phyloP scores from a whole-genome alignment of 2,329 filamentous ascomycete species.

The Venturia carpophila region DNA sequence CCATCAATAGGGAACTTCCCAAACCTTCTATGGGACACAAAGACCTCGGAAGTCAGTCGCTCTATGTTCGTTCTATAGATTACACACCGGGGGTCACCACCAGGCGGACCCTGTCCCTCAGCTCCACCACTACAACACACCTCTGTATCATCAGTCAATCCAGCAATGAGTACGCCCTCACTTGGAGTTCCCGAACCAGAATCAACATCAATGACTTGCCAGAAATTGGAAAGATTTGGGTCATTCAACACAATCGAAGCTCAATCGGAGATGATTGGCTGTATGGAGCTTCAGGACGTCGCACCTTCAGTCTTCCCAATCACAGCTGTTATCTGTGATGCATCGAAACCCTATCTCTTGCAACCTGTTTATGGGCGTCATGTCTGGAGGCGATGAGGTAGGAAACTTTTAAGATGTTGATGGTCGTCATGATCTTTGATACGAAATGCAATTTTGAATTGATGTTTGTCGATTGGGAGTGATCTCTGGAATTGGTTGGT shows the following conservation, averaged over 20 bases:
- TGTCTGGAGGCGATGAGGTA: not conserved
- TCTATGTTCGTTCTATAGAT: not conserved
- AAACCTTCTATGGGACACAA: no score
- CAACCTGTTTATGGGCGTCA: not conserved
- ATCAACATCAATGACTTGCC: no score
- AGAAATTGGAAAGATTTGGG: no score
- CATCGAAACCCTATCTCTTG: not conserved
- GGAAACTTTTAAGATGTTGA: conserved; percentile 3
- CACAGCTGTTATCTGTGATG: not conserved
- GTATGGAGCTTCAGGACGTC: not conserved
- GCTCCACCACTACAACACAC: conserved; percentile 1
- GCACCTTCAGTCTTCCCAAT: conserved; percentile 7
- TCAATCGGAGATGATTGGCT: no score
- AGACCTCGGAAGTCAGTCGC: no score
- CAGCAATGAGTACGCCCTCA: conserved; percentile 2
- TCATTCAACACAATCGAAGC: no score
- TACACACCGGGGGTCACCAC: not conserved
- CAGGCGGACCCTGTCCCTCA: conserved; percentile 10
- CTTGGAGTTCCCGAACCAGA: not conserved
- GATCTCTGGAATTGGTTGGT: not conserved
- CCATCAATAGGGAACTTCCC: no score
- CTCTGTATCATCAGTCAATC: not conserved
- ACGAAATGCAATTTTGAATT: no score
- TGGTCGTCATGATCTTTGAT: not conserved
- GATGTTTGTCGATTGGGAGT: no score